Evolutionary conservation across 768 basidiomycete genomes (phyloP), one percentile per base, ranked within the genome.

Genomic region (Pisolithus sp.): DNA sequence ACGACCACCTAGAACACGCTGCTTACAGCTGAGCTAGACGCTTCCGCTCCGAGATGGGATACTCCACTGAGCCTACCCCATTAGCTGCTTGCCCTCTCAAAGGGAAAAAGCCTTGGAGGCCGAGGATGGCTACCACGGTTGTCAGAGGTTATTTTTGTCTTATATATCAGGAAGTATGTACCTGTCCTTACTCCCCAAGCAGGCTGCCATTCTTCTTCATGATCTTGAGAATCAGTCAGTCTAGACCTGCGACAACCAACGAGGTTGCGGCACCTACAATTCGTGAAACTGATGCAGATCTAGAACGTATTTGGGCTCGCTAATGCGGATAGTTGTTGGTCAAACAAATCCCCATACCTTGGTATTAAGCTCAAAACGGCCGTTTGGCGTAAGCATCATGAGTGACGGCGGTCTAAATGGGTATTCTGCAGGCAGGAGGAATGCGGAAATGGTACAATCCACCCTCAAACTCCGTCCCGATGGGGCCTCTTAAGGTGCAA

Each of bases 121-220:
- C 90, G 57, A 93, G 79, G 61, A 93, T 92, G 34, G 91, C 90
- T 90, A 55, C 36, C 28, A 7, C 47, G 13, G 51, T 47, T n/a
- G 46, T 63, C 39, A 56, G 58, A 7, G 36, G 20, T 43, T 50
- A 30, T 26, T 45, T 54, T 38, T 38, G 60, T 58, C 41, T 34
- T 1, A 15, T 46, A 58, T 53, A 23, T 43, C 18, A 49, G 46
- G 49, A 49, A 45, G 46, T 42, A 62, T 76, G 55, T 53, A 88
- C 89, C 93, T 51, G 94, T 98, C 56, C 95, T 81, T 18, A 98
- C 89, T 50, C 95, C 95, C 95, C 95, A 98, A 23, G 93, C 92
- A 36, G 95, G 95, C 68, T 97, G 93, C 95, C 95, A 98, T 30
- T 90, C 76, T 59, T 97, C 95, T 68, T 93, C 91, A 58, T 97